A percentile compares a stretch with the other conserved stretches of the same genome.
These are phyloP conservation scores for Ophiostoma ips DNA, from an alignment of 2,329 filamentous ascomycete genomes.

Conservation along the genomic window DNA sequence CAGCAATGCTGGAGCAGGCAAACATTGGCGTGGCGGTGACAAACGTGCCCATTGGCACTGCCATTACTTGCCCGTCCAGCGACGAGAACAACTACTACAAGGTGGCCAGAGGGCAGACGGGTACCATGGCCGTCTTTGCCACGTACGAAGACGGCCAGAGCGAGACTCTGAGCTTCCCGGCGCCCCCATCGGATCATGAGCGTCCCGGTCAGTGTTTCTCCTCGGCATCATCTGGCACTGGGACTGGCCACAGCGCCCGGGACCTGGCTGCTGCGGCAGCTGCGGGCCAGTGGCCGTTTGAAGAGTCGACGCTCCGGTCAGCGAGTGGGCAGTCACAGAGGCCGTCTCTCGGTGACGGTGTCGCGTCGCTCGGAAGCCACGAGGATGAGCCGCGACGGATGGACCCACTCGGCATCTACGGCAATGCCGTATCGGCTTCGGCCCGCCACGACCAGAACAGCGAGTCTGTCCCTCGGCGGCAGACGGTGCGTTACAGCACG, in stretches of 20 bases:
- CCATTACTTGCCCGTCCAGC: background rate
- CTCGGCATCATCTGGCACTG: background rate
- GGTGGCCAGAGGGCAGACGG: background rate
- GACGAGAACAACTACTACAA: background rate
- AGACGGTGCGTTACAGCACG: slow-evolving; percentile 5
- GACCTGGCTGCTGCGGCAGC: background rate
- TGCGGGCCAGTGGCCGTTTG: slow-evolving; percentile 12
- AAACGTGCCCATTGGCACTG: slow-evolving; percentile 3
- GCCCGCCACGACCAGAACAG: slow-evolving; percentile 1
- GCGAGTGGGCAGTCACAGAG: slow-evolving; percentile 1
- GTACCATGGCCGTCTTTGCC: background rate
- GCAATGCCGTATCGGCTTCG: slow-evolving; percentile 1
- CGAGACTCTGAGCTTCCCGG: slow-evolving; percentile 10
- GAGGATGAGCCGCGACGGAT: background rate
- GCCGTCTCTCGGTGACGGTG: background rate
- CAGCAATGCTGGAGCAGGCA: background rate
- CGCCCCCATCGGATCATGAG: slow-evolving; percentile 3
- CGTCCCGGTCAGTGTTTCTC: background rate
- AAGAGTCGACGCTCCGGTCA: slow-evolving; percentile 12
- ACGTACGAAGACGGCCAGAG: slow-evolving; percentile 1
- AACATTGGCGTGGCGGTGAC: background rate
- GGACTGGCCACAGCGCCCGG: background rate
- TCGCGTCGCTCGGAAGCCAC: background rate
- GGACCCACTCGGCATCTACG: slow-evolving; percentile 8
- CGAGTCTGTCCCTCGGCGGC: slow-evolving; percentile 1